These are phyloP conservation scores for Phialophora macrospora DNA, from an alignment of 2,329 filamentous ascomycete genomes.

Conservation along the genomic window DNA sequence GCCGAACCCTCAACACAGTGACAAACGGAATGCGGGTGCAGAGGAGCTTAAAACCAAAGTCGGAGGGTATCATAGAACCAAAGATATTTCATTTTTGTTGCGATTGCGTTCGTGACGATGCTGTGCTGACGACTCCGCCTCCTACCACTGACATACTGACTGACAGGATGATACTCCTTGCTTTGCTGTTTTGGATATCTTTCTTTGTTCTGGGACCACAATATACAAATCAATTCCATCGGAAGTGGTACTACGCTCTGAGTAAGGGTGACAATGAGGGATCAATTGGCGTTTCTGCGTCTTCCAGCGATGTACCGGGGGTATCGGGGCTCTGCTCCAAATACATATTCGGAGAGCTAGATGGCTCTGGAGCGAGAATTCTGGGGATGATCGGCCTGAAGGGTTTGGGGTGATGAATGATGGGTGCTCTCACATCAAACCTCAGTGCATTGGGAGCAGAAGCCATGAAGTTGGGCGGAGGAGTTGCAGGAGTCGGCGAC, in stretches of 20 bases:
- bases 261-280: constrained; percentile 1
- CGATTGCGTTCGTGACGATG: constrained; percentile 6
- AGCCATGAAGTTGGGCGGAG: background rate
- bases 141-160: background rate
- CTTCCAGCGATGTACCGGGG: background rate
- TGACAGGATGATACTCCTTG: constrained; percentile 4
- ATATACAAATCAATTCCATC: constrained; percentile 10
- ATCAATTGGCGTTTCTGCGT: constrained; percentile 1
- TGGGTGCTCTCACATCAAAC: background rate
- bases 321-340: background rate
- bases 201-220: background rate
- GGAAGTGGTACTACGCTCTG: background rate
- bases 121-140: constrained; percentile 2
- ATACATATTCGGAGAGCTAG: background rate
- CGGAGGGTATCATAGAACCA: constrained; percentile 5
- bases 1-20: background rate
- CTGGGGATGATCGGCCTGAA: background rate
- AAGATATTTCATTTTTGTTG: constrained; percentile 15
- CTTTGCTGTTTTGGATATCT: constrained; percentile 9
- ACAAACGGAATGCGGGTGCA: background rate
- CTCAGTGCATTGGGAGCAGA: background rate
- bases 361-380: background rate
- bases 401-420: background rate
- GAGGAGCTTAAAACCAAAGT: constrained; percentile 9
- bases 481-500: constrained; percentile 1